Base-by-base conservation (phyloP, 1,284 basidiomycete genomes). In the Tylopilus sp. region DNA sequence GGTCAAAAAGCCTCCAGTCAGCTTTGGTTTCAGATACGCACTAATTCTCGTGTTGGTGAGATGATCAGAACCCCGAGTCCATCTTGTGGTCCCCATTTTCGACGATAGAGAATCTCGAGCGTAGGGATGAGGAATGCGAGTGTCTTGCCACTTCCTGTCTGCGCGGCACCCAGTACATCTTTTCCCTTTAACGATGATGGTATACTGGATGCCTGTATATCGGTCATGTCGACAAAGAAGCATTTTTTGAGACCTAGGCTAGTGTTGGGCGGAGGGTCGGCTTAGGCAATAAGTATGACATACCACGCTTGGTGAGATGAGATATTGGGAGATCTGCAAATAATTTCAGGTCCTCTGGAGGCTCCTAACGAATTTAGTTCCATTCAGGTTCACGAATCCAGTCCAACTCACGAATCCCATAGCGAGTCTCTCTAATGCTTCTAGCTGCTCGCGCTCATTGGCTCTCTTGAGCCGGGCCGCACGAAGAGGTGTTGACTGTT, bases 41-140 rank as follows among this genome's bases (percentile, higher is more conserved):
- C 90, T 46, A 99, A 74, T 71, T 99, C 97, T 49, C 96, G 78
- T 1, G 96, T 99, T 1, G 97, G 97, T 3, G 92, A 95, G 56
- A 99, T 92, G 56, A 99, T 84, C 39, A 99, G 71, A 1, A 94
- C 96, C 10, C 97, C 95, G 4, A 99, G 77, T 7, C 89, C 89
- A 65, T 92, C 90, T 54, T 82, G 78, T 3, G 83, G 82, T 0
- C 89, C 88, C 89, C 90, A 92, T 61, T 82, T 86, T 49, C 74
- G 72, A 40, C 86, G 75, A 60, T 88, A 86, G 23, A 92, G 74
- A 23, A 82, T 72, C 70, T 92, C 89, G 35, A 92, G 75, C 10
- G 87, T 72, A 0, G 89, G 90, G 19, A 92, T 76, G 34, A 92
- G 73, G 68, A 92, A 92, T 0, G 89, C 86, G 18, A 92, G 75